A percentile compares a stretch with the other conserved stretches of the same genome.
Evolutionary conservation across 129 eudicot species (phyloP).

Genomic region (Helichrysum umbraculigerum): DNA sequence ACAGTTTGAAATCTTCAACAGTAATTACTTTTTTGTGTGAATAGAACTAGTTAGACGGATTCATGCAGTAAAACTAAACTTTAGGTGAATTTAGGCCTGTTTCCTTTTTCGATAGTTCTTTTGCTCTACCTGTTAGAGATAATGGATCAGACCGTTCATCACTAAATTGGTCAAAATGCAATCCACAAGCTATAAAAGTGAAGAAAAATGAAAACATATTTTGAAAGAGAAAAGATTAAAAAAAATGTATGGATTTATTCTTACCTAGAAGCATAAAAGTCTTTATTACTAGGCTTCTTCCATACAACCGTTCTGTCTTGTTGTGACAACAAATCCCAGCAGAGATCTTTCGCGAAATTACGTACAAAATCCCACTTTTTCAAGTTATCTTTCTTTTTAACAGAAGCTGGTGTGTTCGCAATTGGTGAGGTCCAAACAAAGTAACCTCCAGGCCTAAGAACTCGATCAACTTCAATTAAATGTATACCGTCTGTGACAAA

Average conservation of each 20-base stretch:
- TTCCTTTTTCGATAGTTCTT: background rate
- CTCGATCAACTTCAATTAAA: conserved; percentile 85
- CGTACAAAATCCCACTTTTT: conserved; percentile 76
- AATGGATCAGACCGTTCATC: background rate
- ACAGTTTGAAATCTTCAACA: background rate
- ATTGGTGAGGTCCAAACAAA: conserved; percentile 97
- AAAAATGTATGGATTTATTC: conserved; percentile 13
- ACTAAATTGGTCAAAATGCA: background rate
- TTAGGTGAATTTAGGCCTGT: too few species aligned
- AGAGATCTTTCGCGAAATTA: conserved; percentile 56
- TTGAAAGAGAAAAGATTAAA: background rate
- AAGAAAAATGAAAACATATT: background rate
- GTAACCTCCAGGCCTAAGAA: conserved; percentile 95
- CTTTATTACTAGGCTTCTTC: conserved; percentile 72
- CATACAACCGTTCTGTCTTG: conserved; percentile 94
- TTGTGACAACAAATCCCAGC: conserved; percentile 87
- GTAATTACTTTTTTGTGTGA: background rate
- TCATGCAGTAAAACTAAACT: background rate
- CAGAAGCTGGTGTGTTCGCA: conserved; percentile 60
- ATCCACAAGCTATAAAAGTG: background rate
- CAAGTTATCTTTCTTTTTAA: conserved; percentile 65
- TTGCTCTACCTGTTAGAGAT: background rate
- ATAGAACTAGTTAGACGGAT: background rate
- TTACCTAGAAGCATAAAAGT: conserved; percentile 81
- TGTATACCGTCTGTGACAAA: conserved; percentile 69